Base-by-base conservation (phyloP, 2,329 filamentous ascomycete species). In the Ophiocordyceps camponoti-leonardi region DNA sequence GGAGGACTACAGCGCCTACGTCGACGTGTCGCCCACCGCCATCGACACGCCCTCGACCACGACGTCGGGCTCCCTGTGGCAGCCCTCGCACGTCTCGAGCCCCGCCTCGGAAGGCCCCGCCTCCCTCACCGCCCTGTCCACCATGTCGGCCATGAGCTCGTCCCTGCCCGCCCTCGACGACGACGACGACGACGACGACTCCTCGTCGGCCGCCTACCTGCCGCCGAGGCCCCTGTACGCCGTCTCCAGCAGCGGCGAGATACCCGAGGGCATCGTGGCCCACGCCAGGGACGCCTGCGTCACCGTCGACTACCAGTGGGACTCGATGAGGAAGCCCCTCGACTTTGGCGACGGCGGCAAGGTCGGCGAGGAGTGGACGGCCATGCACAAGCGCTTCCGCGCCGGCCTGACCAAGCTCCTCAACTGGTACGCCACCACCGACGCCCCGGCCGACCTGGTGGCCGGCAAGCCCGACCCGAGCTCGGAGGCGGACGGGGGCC, bases 271-370 rank as follows among this genome's bases (percentile, higher is more conserved):
- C 2, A 94, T 93, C 58, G 84, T 94, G 18, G 77, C 86, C 0
- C 92, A 98, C 63, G 90, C 90, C 10, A 77, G 87, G 49, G 86
- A 96, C 58, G 78, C 82, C 13, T 96, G 87, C 56, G 71, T 85
- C 6, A 74, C 83, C 44, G 73, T 95, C n/a, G 92, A 98, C 61
- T 93, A 86, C 56, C 83, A 90, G 54, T 98, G 92, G 90, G 88
- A 98, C 57, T 95, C 88, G 48, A 90, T 88, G 72, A 75, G 83
- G 14, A 67, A 73, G 3, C 78, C 84, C 0, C 72, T 86, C 41
- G 71, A 80, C 50, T 96, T 92, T 83, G 90, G 88, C 7, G 80
- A 86, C 54, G 90, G 90, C 11, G 92, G 90, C 37, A 74, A 81
- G 41, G 84, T 86, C 54, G 87, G 86, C 1, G 92, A 98, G 62